Evolutionary conservation across 2,329 filamentous ascomycete genomes (phyloP), one percentile per base, ranked within the genome.

Genomic region (Fusarium phyllophilum): DNA sequence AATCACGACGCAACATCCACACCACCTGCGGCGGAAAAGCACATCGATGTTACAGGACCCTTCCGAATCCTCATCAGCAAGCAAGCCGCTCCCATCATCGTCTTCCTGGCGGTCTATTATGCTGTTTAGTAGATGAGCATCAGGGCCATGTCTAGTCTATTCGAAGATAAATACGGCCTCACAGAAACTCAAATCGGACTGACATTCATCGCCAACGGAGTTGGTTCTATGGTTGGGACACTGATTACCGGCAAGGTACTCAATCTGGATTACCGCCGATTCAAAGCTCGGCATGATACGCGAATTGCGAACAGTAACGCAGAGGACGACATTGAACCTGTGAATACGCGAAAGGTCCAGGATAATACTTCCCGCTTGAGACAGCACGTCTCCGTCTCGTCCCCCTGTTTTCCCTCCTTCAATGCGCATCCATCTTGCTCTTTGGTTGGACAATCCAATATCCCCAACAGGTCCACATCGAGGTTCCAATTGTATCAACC

Each of bases 121-220:
- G 82, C 86, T 2, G 84, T 87, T 13, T 89, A 86, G 85, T 86
- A 88, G 63, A 88, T 89, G 85, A 85, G 83, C 72, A 87, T 88
- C 64, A 87, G 87, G 0, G 85, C 84, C 41, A 86, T 88, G 82
- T 86, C 88, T 0, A 83, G 83, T 1, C 81, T 89, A 0, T 87
- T 89, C 72, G 74, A 85, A 39, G 67, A 75, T 2, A 75, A 72
- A 8, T 89, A 89, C 65, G 80, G 80, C 13, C 79, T 87, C 2
- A 77, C 63, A 9, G 84, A 85, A 62, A 83, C 82, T 8, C 81
- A 87, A 46, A 84, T 86, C 20, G 87, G 86, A 1, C 78, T 88
- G 5, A 85, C 85, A 0, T 90, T 89, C 66, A 84, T 90, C 5
- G 86, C 87, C 29, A 89, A 89, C 31, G 89, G 89, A 0, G 83